Conservation (phyloP, 2,329 filamentous ascomycete genomes). For the Pseudogymnoascus sp. region DNA sequence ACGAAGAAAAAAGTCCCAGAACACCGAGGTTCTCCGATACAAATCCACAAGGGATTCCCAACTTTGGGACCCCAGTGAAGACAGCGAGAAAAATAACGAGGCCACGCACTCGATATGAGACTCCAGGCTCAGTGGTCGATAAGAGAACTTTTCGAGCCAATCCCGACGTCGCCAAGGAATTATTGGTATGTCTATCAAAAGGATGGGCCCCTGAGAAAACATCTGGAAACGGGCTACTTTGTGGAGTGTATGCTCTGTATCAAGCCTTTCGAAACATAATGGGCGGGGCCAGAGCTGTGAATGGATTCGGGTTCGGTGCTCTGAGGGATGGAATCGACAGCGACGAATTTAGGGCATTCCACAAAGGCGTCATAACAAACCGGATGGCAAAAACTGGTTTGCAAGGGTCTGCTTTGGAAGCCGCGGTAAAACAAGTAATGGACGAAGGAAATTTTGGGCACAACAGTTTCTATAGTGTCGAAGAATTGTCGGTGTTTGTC, state of each 20-base stretch:
- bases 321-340: neutral
- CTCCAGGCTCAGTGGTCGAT: neutral
- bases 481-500: neutral
- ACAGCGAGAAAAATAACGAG: neutral
- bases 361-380: neutral
- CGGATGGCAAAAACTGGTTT: neutral
- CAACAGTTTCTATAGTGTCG: neutral
- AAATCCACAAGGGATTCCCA: neutral
- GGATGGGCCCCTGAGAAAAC: neutral
- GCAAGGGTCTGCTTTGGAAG: neutral
- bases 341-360: neutral
- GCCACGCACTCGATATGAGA: neutral
- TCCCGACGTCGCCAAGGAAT: neutral
- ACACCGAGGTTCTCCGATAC: neutral
- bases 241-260: neutral
- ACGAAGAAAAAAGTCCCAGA: neutral
- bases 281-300: neutral
- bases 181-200: neutral
- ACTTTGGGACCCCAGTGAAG: neutral
- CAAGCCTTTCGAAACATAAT: neutral
- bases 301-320: neutral
- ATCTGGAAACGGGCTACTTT: neutral
- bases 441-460: neutral
- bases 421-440: neutral
- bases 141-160: neutral